A percentile compares a stretch with the other conserved stretches of the same genome.
Evolutionary conservation across 139 green algal genomes (phyloP).

Genomic region (Chlorella sp.): DNA sequence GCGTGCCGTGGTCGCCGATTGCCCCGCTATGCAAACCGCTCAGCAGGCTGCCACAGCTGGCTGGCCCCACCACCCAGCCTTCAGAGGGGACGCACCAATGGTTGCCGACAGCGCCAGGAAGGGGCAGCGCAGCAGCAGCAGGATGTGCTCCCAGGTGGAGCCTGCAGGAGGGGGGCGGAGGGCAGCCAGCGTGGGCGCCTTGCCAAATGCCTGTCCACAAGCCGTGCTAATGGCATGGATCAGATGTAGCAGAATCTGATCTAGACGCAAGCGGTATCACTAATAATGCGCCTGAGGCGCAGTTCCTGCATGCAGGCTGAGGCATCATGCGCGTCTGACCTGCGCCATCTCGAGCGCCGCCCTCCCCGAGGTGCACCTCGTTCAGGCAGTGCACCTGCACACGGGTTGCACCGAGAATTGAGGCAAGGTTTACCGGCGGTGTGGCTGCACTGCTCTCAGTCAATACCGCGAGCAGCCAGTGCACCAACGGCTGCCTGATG

Average conservation of each 20-base stretch:
- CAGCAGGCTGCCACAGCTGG: not conserved
- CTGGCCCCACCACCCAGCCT: too few relatives aligned
- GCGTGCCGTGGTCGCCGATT: not conserved
- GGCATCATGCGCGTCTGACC: not conserved
- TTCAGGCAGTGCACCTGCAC: slow-evolving; percentile 57
- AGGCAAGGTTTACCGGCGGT: too few relatives aligned
- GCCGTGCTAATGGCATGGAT: too few relatives aligned
- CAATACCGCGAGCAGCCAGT: too few relatives aligned
- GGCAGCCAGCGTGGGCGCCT: too few relatives aligned
- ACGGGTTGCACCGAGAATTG: not conserved
- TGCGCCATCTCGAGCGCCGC: slow-evolving; percentile 13
- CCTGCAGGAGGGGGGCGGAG: not conserved
- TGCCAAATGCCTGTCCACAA: too few relatives aligned
- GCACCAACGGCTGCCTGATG: too few relatives aligned
- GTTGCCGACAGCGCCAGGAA: slow-evolving; percentile 65
- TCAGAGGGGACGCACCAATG: slow-evolving; percentile 31
- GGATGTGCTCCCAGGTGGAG: slow-evolving; percentile 49
- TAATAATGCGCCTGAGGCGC: too few relatives aligned
- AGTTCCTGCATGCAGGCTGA: not conserved
- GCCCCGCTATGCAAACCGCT: not conserved
- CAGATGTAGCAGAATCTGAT: too few relatives aligned
- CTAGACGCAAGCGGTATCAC: too few relatives aligned
- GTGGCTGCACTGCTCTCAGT: too few relatives aligned
- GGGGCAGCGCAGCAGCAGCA: slow-evolving; percentile 54
- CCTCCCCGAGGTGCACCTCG: slow-evolving; percentile 38